A percentile compares a stretch with the other conserved stretches of the same genome.
These are phyloP conservation scores for Acmispon strigosus DNA, from an alignment of 306 rosid genomes.

Conservation along the genomic window DNA sequence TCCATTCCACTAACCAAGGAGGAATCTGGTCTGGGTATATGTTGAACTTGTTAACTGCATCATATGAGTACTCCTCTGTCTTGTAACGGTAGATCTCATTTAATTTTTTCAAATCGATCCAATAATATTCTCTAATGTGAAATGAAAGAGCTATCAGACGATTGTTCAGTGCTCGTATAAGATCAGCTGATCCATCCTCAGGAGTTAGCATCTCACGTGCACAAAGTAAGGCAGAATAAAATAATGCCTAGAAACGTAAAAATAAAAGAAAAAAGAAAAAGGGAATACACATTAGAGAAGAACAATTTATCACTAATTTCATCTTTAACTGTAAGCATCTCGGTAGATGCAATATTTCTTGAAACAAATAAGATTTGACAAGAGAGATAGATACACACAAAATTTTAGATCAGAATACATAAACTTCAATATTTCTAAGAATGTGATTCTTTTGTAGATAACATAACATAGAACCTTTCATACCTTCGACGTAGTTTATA, in stretches of 20 bases:
- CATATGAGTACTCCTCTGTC: slow-evolving; percentile 83
- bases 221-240: slow-evolving; percentile 72
- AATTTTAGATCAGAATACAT: neutral
- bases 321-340: slow-evolving; percentile 4
- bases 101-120: slow-evolving; percentile 67
- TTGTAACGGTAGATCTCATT: slow-evolving; percentile 85
- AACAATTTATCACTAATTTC: slow-evolving; percentile 2
- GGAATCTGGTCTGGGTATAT: slow-evolving; percentile 78
- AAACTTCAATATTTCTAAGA: neutral
- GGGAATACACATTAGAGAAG: neutral
- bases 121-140: slow-evolving; percentile 80
- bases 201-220: slow-evolving; percentile 86
- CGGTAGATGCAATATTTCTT: neutral
- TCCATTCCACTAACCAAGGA: slow-evolving; percentile 90
- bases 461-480: neutral
- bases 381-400: neutral
- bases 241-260: slow-evolving; percentile 54
- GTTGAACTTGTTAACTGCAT: slow-evolving; percentile 89
- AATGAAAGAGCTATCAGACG: slow-evolving; percentile 82
- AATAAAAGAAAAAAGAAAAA: slow-evolving; percentile 1
- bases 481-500: neutral
- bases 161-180: slow-evolving; percentile 66
- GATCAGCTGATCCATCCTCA: slow-evolving; percentile 77
- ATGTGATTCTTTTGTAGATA: neutral
- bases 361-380: neutral